phyloP scores from a whole-genome alignment of 1,284 basidiomycete genomes.

The Trametes hirsuta region DNA sequence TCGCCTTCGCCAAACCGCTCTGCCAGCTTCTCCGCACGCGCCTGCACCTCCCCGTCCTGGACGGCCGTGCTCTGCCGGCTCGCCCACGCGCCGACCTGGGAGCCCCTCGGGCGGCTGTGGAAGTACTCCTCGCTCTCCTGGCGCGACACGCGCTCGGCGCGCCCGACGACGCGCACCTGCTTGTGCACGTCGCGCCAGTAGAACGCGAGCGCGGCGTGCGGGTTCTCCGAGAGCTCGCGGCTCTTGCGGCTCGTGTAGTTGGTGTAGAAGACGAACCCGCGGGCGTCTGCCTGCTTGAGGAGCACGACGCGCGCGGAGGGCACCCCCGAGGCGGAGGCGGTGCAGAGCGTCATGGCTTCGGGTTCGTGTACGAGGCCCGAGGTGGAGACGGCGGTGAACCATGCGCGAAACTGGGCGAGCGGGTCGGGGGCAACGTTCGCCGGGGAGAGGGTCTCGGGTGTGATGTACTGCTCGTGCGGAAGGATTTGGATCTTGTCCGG shows the following conservation, averaged over 20 bases:
- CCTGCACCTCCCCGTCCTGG: conserved; percentile 68
- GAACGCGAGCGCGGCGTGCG: conserved; percentile 82
- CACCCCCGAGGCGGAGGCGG: conserved; percentile 70
- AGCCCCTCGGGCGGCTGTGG: conserved; percentile 81
- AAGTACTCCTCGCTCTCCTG: conserved; percentile 88
- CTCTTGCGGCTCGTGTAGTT: conserved; percentile 96
- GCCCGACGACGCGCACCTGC: conserved; percentile 86
- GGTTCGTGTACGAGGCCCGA: conserved; percentile 72
- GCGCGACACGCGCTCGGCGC: conserved; percentile 73
- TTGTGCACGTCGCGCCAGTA: conserved; percentile 91
- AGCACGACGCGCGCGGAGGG: conserved; percentile 92
- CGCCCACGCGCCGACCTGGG: conserved; percentile 91
- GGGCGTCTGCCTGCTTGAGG: conserved; percentile 85
- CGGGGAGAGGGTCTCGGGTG: conserved; percentile 63
- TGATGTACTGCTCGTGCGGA: conserved; percentile 77
- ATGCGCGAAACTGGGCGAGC: conserved; percentile 80
- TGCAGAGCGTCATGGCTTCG: conserved; percentile 87
- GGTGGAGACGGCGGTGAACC: conserved; percentile 72
- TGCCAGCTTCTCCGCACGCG: conserved; percentile 63
- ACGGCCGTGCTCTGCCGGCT: conserved; percentile 86
- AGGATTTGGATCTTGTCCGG: conserved; percentile 65
- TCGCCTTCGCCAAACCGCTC: conserved; percentile 61
- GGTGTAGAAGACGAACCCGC: conserved; percentile 94
- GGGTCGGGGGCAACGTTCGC: conserved; percentile 65
- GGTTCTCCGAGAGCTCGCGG: conserved; percentile 75